Evolutionary conservation across 2,329 filamentous ascomycete genomes (phyloP), one percentile per base, ranked within the genome.

Genomic region (Exophiala lecanii-corni): DNA sequence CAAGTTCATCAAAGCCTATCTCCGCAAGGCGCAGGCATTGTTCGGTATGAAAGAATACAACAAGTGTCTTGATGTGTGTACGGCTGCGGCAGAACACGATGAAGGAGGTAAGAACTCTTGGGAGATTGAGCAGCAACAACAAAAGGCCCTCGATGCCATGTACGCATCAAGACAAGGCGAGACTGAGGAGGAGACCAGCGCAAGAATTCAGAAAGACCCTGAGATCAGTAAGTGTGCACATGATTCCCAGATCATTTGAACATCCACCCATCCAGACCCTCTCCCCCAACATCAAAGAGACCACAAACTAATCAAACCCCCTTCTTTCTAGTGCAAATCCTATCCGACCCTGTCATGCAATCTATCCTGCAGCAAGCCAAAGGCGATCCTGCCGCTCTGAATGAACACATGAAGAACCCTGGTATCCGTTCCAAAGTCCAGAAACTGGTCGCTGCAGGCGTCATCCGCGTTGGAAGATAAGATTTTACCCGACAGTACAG

Each of bases 21-120:
- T 98, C 58, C 84, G 92, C 63, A 97, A 96, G 75, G 89, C 89
- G 0, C 89, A 97, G 70, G 88, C 89, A 31, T 87, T 91, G 66
- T 89, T 92, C 56, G 89, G 89, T 58, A 98, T 98, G 92, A 87
- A 92, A 66, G 91, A 98, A 68, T 97, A 95, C 75, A 95, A 84
- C 66, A 91, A 89, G 66, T 94, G 86, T 62, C 74, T 97, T 45
- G 92, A 98, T 62, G 85, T 84, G 5, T 95, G 89, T 70, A 79
- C 79, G 28, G 86, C 89, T 62, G 92, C 94, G 1, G 72, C 76
- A 6, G 75, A 81, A 56, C 78, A 94, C 47, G 92, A 98, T 64
- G 75, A 75, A 46, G 79, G 81, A 55, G 82, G 84, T 47, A 88
- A 87, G 62, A 92, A 96, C 62, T 75, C 84, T 1, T 80, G 88